Conservation (phyloP, 306 rosid species). For the Parietaria judaica region DNA sequence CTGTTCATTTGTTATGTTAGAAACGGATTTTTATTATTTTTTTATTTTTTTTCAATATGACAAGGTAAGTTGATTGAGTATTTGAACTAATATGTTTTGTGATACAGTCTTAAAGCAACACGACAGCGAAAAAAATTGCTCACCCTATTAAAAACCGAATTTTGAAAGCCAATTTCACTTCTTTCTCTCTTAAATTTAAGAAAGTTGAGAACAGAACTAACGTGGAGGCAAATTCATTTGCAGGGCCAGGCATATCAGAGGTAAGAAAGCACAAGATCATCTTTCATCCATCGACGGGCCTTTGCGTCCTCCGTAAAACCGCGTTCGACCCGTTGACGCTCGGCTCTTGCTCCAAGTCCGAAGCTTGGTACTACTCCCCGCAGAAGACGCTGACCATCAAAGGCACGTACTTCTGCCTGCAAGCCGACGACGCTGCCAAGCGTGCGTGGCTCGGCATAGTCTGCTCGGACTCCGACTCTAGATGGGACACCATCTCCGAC, state of each 20-base stretch:
- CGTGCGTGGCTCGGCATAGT: conserved; percentile 39
- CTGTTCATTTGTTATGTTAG: no score
- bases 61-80: no score
- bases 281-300: conserved; percentile 70
- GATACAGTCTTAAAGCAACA: no score
- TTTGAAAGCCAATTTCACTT: no score
- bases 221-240: not conserved
- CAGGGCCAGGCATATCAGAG: conserved; percentile 50
- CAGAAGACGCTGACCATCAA: conserved; percentile 35
- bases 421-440: conserved; percentile 33
- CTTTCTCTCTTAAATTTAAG: no score
- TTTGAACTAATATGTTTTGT: not conserved
- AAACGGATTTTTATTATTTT: no score
- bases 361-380: conserved; percentile 51
- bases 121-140: no score
- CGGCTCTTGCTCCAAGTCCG: conserved; percentile 51
- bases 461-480: conserved; percentile 37
- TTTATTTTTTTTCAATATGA: no score
- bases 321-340: conserved; percentile 32
- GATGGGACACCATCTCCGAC: conserved; percentile 66
- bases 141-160: no score
- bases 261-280: conserved; percentile 34
- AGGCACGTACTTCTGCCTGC: conserved; percentile 70
- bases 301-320: conserved; percentile 45
- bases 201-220: no score